phyloP scores from a whole-genome alignment of 495 filamentous ascomycete genomes.

The Penicillium angulare region DNA sequence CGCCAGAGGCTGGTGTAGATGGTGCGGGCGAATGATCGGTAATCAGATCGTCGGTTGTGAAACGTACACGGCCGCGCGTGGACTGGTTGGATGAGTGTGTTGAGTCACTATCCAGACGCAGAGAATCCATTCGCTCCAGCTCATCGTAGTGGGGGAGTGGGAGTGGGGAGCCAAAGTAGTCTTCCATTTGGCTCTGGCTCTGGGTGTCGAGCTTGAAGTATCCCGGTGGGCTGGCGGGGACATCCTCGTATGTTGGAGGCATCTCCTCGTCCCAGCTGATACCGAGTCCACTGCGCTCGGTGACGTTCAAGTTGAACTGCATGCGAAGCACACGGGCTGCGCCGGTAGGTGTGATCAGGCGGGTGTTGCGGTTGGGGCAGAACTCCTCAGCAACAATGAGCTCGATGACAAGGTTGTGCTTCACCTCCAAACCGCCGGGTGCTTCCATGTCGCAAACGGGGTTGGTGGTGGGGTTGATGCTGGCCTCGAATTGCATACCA shows the following conservation, averaged over 20 bases:
- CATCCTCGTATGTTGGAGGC: conserved; percentile 92
- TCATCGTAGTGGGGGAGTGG: conserved; percentile 43
- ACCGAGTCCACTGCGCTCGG: conserved; percentile 80
- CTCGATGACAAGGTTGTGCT: conserved; percentile 85
- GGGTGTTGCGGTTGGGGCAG: conserved; percentile 65
- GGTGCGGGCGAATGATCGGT: conserved; percentile 18
- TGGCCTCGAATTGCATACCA: conserved; percentile 78
- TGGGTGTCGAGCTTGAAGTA: conserved; percentile 59
- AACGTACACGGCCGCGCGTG: conserved; percentile 17
- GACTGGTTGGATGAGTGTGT: conserved; percentile 32
- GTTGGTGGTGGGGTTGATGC: conserved; percentile 57
- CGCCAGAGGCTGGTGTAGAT: conserved; percentile 20
- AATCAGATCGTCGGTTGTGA: conserved; percentile 25
- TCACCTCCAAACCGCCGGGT: conserved; percentile 72
- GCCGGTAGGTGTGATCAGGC: conserved; percentile 79
- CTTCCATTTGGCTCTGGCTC: conserved; percentile 37
- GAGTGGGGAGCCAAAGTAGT: conserved; percentile 44
- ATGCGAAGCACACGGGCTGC: conserved; percentile 88
- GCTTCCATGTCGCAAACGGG: conserved; percentile 79
- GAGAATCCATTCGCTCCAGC: conserved; percentile 43
- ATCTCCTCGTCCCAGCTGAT: conserved; percentile 98
- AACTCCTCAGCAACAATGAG: conserved; percentile 94
- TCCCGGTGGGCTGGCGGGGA: conserved; percentile 80
- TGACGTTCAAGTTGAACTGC: conserved; percentile 81
- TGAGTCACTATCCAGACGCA: conserved; percentile 39